phyloP scores from a whole-genome alignment of 371 early-diverging fungal species.

The Rhizopus stolonifer region DNA sequence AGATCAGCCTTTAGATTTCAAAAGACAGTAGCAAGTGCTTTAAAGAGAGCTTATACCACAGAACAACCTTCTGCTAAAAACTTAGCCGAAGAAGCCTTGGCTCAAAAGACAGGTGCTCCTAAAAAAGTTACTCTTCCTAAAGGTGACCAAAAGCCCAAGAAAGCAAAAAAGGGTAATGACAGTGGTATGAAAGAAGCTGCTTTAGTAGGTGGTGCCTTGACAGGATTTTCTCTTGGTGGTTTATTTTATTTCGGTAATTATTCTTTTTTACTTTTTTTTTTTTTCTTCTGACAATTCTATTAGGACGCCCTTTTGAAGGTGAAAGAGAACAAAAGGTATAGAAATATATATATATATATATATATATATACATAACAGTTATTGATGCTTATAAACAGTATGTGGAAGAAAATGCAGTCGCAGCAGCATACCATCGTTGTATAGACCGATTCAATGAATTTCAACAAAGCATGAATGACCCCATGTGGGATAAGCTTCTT shows the following conservation, averaged over 20 bases:
- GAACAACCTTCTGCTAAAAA: conserved; percentile 14
- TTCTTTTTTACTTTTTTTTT: neutral
- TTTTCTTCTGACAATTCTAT: neutral
- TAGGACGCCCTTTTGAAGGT: conserved; percentile 38
- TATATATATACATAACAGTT: neutral
- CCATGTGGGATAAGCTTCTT: conserved; percentile 81
- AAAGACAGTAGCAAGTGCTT: conserved; percentile 3
- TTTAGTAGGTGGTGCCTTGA: conserved; percentile 21
- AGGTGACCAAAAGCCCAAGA: conserved; percentile 53
- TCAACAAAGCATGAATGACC: conserved; percentile 52
- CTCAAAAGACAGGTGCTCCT: conserved; percentile 41
- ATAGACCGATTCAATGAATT: conserved; percentile 44
- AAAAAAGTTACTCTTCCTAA: conserved; percentile 49
- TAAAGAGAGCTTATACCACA: conserved; percentile 15
- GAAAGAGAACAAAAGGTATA: conserved; percentile 36
- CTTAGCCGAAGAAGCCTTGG: conserved; percentile 50
- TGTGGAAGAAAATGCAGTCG: conserved; percentile 31
- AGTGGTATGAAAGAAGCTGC: conserved; percentile 24
- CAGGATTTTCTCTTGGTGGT: conserved; percentile 25
- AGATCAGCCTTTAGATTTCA: conserved; percentile 15
- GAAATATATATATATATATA: neutral
- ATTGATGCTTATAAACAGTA: conserved; percentile 26
- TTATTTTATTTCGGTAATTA: conserved; percentile 33
- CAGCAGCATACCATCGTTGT: conserved; percentile 44
- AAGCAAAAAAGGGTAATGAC: conserved; percentile 26